Percentiles rank a stretch among this genome's conserved stretches.
Conservation (phyloP, 2,329 filamentous ascomycete genomes). For the Sporothrix dimorphospora region DNA sequence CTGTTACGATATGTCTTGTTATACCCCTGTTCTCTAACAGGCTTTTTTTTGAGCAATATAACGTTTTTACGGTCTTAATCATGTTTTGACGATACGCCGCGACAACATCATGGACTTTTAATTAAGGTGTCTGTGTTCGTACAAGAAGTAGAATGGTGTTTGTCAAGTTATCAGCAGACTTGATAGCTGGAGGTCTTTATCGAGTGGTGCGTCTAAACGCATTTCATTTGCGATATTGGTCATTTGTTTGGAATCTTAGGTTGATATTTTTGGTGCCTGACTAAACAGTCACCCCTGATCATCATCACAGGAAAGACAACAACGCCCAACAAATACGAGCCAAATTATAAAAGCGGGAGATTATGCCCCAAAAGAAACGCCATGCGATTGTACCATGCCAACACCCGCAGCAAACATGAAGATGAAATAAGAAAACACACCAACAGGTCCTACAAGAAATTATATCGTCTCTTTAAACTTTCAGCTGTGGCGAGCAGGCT, state of each 20-base stretch:
- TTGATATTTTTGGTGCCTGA: neutral
- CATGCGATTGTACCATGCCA: neutral
- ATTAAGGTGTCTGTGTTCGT: too few species aligned
- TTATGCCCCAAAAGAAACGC: neutral
- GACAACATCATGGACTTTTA: neutral
- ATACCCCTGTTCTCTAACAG: conserved; percentile 7
- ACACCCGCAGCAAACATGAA: neutral
- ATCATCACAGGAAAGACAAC: neutral
- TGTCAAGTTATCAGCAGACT: neutral
- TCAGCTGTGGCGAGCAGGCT: neutral
- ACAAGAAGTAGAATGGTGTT: too few species aligned
- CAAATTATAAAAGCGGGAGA: too few species aligned
- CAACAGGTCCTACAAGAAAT: neutral
- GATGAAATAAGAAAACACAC: neutral
- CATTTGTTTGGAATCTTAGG: neutral
- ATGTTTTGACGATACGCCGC: neutral
- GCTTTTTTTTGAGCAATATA: neutral
- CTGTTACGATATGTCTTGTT: conserved; percentile 20
- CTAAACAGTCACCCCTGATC: neutral
- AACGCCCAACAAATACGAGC: neutral
- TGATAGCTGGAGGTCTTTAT: neutral
- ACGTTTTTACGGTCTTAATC: neutral
- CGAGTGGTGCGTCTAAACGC: neutral
- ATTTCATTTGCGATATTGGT: neutral
- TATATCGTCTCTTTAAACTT: neutral